Conservation (phyloP, 345 rosid species). For the Aurinia saxatilis region DNA sequence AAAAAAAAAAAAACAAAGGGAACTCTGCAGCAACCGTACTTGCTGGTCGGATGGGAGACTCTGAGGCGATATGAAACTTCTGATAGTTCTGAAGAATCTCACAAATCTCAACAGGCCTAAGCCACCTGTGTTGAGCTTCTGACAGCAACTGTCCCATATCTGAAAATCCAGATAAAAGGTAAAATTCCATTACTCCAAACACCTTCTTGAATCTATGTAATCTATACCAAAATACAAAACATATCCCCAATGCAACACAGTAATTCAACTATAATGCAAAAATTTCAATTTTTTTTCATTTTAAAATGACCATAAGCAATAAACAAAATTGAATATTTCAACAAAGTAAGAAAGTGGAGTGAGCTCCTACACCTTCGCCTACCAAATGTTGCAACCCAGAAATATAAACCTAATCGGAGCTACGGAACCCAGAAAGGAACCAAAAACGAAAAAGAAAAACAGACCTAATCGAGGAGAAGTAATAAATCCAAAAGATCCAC, state of each 20-base stretch:
- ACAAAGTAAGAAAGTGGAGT: slow-evolving; percentile 4
- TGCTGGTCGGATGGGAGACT: slow-evolving; percentile 70
- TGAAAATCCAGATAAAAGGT: slow-evolving; percentile 1
- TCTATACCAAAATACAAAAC: not conserved
- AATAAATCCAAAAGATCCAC: slow-evolving; percentile 28
- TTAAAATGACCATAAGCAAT: not conserved
- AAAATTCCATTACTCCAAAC: not conserved
- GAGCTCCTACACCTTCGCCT: not conserved
- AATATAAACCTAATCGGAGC: not conserved
- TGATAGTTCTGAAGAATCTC: slow-evolving; percentile 78
- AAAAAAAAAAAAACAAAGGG: not conserved
- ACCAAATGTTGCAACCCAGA: not conserved
- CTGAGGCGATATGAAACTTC: slow-evolving; percentile 67
- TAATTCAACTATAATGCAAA: not conserved
- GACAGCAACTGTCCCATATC: slow-evolving; percentile 40
- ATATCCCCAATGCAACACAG: not conserved
- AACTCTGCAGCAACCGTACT: slow-evolving; percentile 40
- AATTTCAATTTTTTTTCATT: not conserved
- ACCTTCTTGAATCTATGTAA: not conserved
- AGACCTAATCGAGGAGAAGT: slow-evolving; percentile 44
- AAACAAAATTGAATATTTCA: not conserved
- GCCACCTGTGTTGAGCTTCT: slow-evolving; percentile 90
- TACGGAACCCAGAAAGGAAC: not conserved
- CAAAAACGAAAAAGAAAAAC: not conserved
- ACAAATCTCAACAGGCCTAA: slow-evolving; percentile 92